Conservation (phyloP, 164 flowering plant species). For the Vitis labrusca region DNA sequence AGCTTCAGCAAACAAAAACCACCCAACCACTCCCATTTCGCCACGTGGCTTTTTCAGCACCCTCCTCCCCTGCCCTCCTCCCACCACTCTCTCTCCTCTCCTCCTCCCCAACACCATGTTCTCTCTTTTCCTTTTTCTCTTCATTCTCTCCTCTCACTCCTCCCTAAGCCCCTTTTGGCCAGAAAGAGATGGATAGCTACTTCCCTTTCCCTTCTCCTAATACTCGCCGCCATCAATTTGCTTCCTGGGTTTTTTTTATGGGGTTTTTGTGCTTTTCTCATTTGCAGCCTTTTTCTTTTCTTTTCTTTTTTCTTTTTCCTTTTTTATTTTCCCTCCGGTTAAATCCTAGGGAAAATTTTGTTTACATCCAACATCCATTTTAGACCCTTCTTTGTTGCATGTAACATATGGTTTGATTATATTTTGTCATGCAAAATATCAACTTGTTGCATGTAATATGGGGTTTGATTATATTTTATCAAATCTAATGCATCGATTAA, state of each 20-base stretch:
- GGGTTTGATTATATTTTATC: no score
- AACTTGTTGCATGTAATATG: no score
- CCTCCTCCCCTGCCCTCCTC: slow-evolving; percentile 4
- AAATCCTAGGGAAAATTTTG: not conserved
- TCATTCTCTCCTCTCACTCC: not conserved
- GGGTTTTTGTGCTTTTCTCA: not conserved
- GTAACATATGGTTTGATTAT: not conserved
- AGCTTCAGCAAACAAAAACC: slow-evolving; percentile 1
- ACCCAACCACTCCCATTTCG: slow-evolving; percentile 22
- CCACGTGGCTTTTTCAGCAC: slow-evolving; percentile 41
- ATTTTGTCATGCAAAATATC: no score
- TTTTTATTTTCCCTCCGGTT: not conserved
- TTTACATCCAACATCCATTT: not conserved
- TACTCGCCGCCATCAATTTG: slow-evolving; percentile 2
- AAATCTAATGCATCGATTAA: no score
- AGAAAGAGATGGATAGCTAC: not conserved
- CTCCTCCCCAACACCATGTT: slow-evolving; percentile 5
- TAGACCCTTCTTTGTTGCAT: not conserved
- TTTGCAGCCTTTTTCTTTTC: not conserved
- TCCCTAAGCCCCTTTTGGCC: not conserved
- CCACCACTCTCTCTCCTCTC: not conserved
- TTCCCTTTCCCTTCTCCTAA: not conserved
- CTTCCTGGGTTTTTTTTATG: not conserved
- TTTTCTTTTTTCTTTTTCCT: not conserved
- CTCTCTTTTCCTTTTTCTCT: not conserved